phyloP scores from a whole-genome alignment of 2,329 filamentous ascomycete species.

The Cladophialophora yegresii region DNA sequence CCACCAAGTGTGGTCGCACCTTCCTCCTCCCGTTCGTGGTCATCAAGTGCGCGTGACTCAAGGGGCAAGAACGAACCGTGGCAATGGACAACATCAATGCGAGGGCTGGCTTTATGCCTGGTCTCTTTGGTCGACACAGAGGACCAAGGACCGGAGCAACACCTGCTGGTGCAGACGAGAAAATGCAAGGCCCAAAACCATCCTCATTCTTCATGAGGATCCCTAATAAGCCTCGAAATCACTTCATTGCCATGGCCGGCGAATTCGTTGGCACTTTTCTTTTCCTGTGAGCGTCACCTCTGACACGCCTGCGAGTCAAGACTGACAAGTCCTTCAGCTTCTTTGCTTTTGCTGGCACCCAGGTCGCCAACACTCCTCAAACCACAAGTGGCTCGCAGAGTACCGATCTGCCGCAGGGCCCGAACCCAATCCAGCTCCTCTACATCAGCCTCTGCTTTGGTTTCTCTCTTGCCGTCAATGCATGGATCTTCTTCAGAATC shows the following conservation, averaged over 20 bases:
- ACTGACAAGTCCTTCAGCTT: slow-evolving; percentile 38
- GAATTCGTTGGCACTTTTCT: slow-evolving; percentile 58
- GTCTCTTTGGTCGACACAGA: slow-evolving; percentile 28
- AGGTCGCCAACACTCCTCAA: slow-evolving; percentile 49
- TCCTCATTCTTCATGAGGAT: slow-evolving; percentile 33
- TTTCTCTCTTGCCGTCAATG: slow-evolving; percentile 54
- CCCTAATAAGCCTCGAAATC: slow-evolving; percentile 45
- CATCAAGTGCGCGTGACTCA: not conserved
- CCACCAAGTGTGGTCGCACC: not conserved
- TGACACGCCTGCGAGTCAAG: not conserved
- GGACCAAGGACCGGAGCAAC: slow-evolving; percentile 21
- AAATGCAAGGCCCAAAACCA: slow-evolving; percentile 27
- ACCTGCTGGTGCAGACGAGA: slow-evolving; percentile 26
- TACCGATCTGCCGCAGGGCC: slow-evolving; percentile 34
- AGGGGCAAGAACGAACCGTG: not conserved
- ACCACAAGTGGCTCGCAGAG: slow-evolving; percentile 39
- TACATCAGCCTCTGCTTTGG: slow-evolving; percentile 51
- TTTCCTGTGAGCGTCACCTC: slow-evolving; percentile 40
- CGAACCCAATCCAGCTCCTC: slow-evolving; percentile 44
- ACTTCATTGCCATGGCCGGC: slow-evolving; percentile 51
- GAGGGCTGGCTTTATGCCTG: slow-evolving; percentile 31
- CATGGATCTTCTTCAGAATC: slow-evolving; percentile 58
- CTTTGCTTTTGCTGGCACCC: slow-evolving; percentile 53
- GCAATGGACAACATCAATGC: slow-evolving; percentile 35
- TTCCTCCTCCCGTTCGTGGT: not conserved